Evolutionary conservation across 1,284 basidiomycete genomes (phyloP), one percentile per base, ranked within the genome.

Genomic region (Thelephora terrestris): DNA sequence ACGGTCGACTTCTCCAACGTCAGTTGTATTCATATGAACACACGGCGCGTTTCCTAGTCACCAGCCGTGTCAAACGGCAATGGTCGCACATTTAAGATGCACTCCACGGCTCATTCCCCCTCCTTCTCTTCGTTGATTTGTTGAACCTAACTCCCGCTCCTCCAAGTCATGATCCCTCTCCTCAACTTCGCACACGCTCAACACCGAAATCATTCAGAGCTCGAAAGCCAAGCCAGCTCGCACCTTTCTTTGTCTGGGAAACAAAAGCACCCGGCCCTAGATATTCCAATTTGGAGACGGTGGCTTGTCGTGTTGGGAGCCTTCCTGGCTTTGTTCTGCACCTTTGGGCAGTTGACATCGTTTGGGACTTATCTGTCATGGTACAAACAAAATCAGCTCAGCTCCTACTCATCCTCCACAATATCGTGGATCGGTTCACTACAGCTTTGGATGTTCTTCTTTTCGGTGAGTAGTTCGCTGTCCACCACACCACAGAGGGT

Each of bases 371-470:
- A 69, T 49, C 72, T 74, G 53, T 55, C 64, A 29, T 73, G 67
- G 64, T 74, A 73, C 50, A 63, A 64, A 17, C 59, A 58, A 17
- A 64, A 71, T 49, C 65, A 73, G 47, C 62, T 73, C 14, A 55
- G 46, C 45, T 53, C 48, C 57, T 61, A 47, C 18, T 61, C 62
- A 7, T 53, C 61, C 3, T 73, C 70, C 12, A 65, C 58, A 14
- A 74, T 74, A 53, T 66, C 73, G 4, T 71, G 71, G 67, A 74
- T 75, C 50, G 72, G 73, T 7, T 68, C 73, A 9, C 47, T 74
- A 35, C 72, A 74, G 51, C 53, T 75, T 9, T 63, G 57, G 55
- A 51, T 62, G 2, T 74, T 69, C 59, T 64, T 65, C 51, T 61
- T 61, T 48, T 63, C 68, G 62, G 58, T 75, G 54, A 52, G 65